These are phyloP conservation scores for Cyclotella sp. DNA, from an alignment of 108 stramenopile species.

Conservation along the genomic window DNA sequence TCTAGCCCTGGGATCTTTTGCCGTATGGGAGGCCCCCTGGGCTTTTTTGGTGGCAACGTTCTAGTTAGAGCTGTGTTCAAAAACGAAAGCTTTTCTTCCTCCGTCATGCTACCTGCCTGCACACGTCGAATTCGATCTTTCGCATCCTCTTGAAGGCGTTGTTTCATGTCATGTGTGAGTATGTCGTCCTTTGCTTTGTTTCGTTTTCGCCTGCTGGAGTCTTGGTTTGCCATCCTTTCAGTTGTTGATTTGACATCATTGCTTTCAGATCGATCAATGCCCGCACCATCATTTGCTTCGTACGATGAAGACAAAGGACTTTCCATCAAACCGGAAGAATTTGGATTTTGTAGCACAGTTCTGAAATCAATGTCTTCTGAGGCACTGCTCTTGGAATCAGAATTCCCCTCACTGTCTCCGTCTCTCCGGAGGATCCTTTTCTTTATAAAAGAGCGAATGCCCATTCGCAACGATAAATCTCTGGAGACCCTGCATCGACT, in stretches of 20 bases:
- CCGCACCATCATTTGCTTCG: conserved; percentile 2
- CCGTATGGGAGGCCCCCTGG: conserved; percentile 46
- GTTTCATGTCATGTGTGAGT: conserved; percentile 14
- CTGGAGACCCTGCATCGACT: not conserved
- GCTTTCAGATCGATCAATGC: not conserved
- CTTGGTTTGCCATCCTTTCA: not conserved
- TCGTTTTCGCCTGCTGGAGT: not conserved
- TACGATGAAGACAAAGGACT: conserved; percentile 8
- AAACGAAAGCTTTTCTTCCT: conserved; percentile 61
- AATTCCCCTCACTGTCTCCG: conserved; percentile 17
- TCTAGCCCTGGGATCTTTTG: conserved; percentile 44
- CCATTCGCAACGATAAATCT: conserved; percentile 40
- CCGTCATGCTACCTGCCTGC: conserved; percentile 64
- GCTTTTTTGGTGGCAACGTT: conserved; percentile 35
- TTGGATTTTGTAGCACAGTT: conserved; percentile 35
- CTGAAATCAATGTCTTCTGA: conserved; percentile 32
- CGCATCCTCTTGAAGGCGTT: conserved; percentile 31
- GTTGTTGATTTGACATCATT: not conserved
- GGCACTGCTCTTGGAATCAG: not conserved
- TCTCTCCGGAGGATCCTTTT: conserved; percentile 34
- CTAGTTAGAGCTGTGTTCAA: conserved; percentile 54
- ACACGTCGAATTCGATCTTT: conserved; percentile 63
- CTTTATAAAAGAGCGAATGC: conserved; percentile 46
- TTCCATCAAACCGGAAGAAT: conserved; percentile 45
- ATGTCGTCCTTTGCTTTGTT: conserved; percentile 6